Conservation (phyloP, 192 early-diverging fungal species). For the Chytriomyces sp. region DNA sequence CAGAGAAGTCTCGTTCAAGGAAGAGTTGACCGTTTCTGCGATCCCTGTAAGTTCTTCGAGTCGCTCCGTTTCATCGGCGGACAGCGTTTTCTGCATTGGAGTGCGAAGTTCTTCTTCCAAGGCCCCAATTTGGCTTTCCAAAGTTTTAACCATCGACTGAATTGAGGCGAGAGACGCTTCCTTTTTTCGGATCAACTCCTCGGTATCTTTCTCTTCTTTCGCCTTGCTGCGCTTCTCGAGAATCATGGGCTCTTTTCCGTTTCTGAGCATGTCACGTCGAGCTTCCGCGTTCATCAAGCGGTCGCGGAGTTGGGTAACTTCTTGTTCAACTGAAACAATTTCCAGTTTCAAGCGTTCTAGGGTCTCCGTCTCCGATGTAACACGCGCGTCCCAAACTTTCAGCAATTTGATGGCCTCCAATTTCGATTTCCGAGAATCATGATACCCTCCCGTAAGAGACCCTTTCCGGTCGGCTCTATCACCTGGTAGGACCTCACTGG, state of each 20-base stretch:
- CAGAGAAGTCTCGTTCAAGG: conserved; percentile 60
- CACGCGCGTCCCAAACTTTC: conserved; percentile 51
- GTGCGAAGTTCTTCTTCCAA: conserved; percentile 67
- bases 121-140: conserved; percentile 63
- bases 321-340: conserved; percentile 53
- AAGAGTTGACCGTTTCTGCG: conserved; percentile 61
- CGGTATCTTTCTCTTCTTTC: conserved; percentile 67
- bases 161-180: conserved; percentile 57
- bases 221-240: conserved; percentile 62
- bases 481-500: conserved; percentile 41
- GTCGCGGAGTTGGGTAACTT: conserved; percentile 49
- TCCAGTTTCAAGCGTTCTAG: conserved; percentile 57
- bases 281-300: conserved; percentile 43
- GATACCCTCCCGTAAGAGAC: conserved; percentile 89
- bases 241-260: conserved; percentile 61
- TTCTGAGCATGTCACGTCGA: conserved; percentile 55
- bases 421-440: conserved; percentile 73
- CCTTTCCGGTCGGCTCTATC: conserved; percentile 93
- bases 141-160: conserved; percentile 49
- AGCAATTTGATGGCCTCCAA: conserved; percentile 74
- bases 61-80: conserved; percentile 32
- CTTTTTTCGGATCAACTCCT: conserved; percentile 58
- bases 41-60: conserved; percentile 52
- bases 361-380: conserved; percentile 48
- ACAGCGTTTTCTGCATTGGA: conserved; percentile 42